A percentile compares a stretch with the other conserved stretches of the same genome.
Evolutionary conservation across 106 monocot genomes (phyloP).

Genomic region (Alisma plantagoaquatica): DNA sequence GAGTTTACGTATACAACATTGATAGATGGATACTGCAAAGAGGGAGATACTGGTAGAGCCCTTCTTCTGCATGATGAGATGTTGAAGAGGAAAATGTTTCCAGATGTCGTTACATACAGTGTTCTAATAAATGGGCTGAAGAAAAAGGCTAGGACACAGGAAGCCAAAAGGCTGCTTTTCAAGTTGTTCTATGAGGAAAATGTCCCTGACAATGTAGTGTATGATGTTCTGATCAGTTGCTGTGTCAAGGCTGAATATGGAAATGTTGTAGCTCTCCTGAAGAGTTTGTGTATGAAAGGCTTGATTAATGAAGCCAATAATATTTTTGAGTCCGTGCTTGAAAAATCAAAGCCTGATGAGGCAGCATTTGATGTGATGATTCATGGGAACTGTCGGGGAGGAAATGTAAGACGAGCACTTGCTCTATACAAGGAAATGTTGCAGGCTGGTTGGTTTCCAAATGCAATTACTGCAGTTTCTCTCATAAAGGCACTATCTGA

Average conservation of each 20-base stretch:
- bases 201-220: slow-evolving; percentile 45
- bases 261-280: slow-evolving; percentile 46
- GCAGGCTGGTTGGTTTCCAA: slow-evolving; percentile 36
- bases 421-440: slow-evolving; percentile 56
- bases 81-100: slow-evolving; percentile 55
- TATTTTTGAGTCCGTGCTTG: slow-evolving; percentile 42
- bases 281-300: slow-evolving; percentile 84
- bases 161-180: slow-evolving; percentile 61
- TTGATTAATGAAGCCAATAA: slow-evolving; percentile 75
- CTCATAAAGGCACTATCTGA: slow-evolving; percentile 56
- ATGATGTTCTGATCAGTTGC: slow-evolving; percentile 37
- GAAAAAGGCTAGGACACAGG: slow-evolving; percentile 50
- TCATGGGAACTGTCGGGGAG: slow-evolving; percentile 66
- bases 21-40: slow-evolving; percentile 75
- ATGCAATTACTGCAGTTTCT: slow-evolving; percentile 49
- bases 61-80: slow-evolving; percentile 69
- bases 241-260: slow-evolving; percentile 37
- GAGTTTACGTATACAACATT: slow-evolving; percentile 56
- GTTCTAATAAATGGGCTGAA: slow-evolving; percentile 85
- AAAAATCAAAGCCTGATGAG: slow-evolving; percentile 43
- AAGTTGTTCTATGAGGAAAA: slow-evolving; percentile 37
- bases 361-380: slow-evolving; percentile 65
- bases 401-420: slow-evolving; percentile 59
- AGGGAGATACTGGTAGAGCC: slow-evolving; percentile 56
- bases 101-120: slow-evolving; percentile 84